Conservation (phyloP, 2,329 filamentous ascomycete genomes). For the Coniochaeta sp. region DNA sequence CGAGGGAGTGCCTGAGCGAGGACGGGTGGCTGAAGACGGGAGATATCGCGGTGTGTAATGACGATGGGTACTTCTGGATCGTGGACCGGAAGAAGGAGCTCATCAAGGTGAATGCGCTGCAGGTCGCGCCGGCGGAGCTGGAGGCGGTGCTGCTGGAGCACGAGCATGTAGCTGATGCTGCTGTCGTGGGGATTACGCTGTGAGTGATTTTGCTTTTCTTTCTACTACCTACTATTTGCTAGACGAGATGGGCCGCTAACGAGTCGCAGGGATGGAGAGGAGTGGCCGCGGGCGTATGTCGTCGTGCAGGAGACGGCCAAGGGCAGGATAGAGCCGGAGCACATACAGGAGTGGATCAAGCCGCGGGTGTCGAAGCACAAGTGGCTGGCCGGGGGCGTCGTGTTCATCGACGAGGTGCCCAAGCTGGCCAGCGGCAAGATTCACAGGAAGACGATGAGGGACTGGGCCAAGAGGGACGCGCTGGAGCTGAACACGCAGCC, state of each 20-base stretch:
- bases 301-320: slow-evolving; percentile 37
- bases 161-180: slow-evolving; percentile 47
- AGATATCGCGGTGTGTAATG: slow-evolving; percentile 24
- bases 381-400: slow-evolving; percentile 40
- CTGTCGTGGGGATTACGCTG: slow-evolving; percentile 45
- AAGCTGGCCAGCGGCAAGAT: slow-evolving; percentile 53
- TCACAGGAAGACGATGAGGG: slow-evolving; percentile 44
- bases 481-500: slow-evolving; percentile 12
- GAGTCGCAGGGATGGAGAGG: slow-evolving; percentile 31
- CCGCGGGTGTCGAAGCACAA: slow-evolving; percentile 44
- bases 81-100: slow-evolving; percentile 44
- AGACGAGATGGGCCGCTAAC: not conserved
- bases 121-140: slow-evolving; percentile 47
- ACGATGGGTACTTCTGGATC: slow-evolving; percentile 36
- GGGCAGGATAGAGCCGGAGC: slow-evolving; percentile 36
- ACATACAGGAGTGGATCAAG: slow-evolving; percentile 43
- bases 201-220: no score
- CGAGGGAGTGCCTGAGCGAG: slow-evolving; percentile 26
- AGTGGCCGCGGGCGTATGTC: slow-evolving; percentile 47
- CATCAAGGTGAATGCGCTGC: slow-evolving; percentile 42
- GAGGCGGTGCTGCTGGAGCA: slow-evolving; percentile 35
- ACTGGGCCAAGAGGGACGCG: slow-evolving; percentile 49
- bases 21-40: slow-evolving; percentile 52
- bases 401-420: slow-evolving; percentile 49
- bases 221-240: no score